These are phyloP conservation scores for Thielaviopsis punctulata DNA, from an alignment of 2,329 filamentous ascomycete species.

Conservation along the genomic window DNA sequence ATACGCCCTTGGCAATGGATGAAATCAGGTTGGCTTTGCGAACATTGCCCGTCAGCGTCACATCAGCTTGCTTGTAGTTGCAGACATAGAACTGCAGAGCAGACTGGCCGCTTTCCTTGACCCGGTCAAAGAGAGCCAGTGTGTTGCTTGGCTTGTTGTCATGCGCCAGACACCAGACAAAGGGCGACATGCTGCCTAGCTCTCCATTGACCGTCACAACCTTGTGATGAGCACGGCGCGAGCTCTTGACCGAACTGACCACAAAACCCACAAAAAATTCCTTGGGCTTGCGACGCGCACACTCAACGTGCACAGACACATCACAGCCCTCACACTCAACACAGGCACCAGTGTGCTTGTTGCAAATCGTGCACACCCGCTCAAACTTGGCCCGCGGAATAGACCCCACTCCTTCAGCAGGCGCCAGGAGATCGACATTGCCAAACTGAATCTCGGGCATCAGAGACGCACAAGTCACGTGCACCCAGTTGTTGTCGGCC, in stretches of 20 bases:
- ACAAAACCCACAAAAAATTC: constrained; percentile 81
- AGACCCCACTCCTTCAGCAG: constrained; percentile 76
- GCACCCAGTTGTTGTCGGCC: constrained; percentile 94
- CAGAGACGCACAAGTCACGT: constrained; percentile 85
- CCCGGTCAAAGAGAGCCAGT: constrained; percentile 4
- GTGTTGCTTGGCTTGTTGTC: constrained; percentile 28
- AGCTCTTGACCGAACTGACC: constrained; percentile 75
- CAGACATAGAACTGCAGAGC: constrained; percentile 75
- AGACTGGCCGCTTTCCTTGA: constrained; percentile 31
- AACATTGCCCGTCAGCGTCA: constrained; percentile 76
- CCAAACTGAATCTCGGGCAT: constrained; percentile 87
- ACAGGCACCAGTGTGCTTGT: constrained; percentile 57
- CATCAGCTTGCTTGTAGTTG: constrained; percentile 88
- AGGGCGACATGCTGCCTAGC: constrained; percentile 66
- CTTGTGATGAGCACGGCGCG: constrained; percentile 61
- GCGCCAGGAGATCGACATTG: constrained; percentile 62
- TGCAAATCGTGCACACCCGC: constrained; percentile 71
- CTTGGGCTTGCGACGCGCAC: constrained; percentile 52
- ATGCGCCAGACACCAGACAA: constrained; percentile 86
- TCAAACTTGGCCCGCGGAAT: constrained; percentile 59
- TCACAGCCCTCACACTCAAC: constrained; percentile 65
- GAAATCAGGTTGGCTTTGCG: constrained; percentile 73
- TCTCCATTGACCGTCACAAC: constrained; percentile 70
- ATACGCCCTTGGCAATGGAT: constrained; percentile 35
- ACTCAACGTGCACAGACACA: constrained; percentile 64